These are phyloP conservation scores for Scorias spongiosa DNA, from an alignment of 2,329 filamentous ascomycete genomes.

Conservation along the genomic window DNA sequence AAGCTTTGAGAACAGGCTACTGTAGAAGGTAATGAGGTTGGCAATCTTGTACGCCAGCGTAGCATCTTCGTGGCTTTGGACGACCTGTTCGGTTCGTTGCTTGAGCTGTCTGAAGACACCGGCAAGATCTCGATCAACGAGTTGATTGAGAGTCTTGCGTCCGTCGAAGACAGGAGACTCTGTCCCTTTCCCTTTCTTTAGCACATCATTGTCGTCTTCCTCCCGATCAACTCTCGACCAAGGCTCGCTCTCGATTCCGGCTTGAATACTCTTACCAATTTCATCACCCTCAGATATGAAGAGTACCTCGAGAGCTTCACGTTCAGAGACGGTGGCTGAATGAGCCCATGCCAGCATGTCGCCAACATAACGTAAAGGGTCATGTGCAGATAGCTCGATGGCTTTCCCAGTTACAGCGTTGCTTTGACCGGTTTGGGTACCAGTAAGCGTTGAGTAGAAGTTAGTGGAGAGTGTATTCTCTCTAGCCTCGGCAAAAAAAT, in stretches of 20 bases:
- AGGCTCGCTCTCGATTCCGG: constrained; percentile 65
- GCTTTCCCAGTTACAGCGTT: constrained; percentile 48
- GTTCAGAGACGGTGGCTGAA: constrained; percentile 82
- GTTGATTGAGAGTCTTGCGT: constrained; percentile 62
- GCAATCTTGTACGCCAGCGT: constrained; percentile 80
- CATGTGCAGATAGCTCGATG: constrained; percentile 86
- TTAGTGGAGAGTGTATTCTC: constrained; percentile 76
- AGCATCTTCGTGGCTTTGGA: constrained; percentile 82
- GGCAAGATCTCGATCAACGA: constrained; percentile 73
- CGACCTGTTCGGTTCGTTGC: constrained; percentile 78
- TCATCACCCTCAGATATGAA: constrained; percentile 86
- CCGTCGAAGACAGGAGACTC: constrained; percentile 52
- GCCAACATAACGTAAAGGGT: constrained; percentile 78
- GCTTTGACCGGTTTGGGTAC: constrained; percentile 45
- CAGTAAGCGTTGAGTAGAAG: constrained; percentile 78
- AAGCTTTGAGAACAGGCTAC: constrained; percentile 66
- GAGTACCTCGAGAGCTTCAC: constrained; percentile 77
- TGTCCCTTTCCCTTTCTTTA: constrained; percentile 14
- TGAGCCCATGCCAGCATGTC: constrained; percentile 98
- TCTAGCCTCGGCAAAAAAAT: constrained; percentile 81
- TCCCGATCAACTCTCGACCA: constrained; percentile 50
- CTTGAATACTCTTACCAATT: constrained; percentile 66
- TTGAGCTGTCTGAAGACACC: constrained; percentile 73
- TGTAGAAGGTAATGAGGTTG: constrained; percentile 82
- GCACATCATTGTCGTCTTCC: constrained; percentile 39